Conservation (phyloP, 345 rosid genomes). For the Heritiera littoralis region DNA sequence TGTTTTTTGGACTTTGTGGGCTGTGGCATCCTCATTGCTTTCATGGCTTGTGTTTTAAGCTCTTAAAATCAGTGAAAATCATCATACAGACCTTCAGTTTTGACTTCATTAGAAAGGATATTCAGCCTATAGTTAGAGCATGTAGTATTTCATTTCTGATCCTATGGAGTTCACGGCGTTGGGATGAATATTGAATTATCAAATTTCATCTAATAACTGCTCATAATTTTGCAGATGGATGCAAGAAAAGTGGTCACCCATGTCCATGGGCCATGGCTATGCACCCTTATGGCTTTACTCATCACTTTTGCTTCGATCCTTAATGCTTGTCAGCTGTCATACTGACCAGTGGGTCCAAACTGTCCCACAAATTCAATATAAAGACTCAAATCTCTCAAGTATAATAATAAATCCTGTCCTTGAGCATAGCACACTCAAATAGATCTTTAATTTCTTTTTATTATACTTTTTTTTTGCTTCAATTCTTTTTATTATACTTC, state of each 20-base stretch:
- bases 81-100: not conserved
- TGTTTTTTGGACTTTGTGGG: too few species aligned
- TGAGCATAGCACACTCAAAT: not conserved
- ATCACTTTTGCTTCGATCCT: not conserved
- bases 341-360: not conserved
- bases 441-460: not conserved
- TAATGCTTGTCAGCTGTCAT: not conserved
- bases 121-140: not conserved
- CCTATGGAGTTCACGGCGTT: not conserved
- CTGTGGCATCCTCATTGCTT: not conserved
- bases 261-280: not conserved
- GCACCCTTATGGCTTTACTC: not conserved
- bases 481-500: not conserved
- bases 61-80: not conserved
- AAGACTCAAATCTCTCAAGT: not conserved
- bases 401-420: not conserved
- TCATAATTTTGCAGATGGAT: not conserved
- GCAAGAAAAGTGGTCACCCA: not conserved
- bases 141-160: not conserved
- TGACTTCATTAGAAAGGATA: not conserved
- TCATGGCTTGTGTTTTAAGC: not conserved
- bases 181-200: not conserved
- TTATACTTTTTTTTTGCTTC: too few species aligned
- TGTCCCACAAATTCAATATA: not conserved
- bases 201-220: not conserved